Evolutionary conservation across 768 basidiomycete species (phyloP).

Genomic region (Termitomyces sp.): DNA sequence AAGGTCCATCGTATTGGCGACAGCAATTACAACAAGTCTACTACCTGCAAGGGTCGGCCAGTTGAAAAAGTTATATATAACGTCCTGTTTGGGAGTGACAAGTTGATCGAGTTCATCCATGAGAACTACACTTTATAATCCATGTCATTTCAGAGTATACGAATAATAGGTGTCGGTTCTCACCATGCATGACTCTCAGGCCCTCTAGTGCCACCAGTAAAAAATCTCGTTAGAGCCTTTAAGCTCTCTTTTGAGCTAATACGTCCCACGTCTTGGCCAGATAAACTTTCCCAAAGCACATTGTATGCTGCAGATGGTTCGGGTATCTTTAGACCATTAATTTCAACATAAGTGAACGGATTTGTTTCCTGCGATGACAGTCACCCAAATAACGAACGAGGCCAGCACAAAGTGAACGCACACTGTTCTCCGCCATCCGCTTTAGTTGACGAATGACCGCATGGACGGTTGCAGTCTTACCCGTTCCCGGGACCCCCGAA

Average conservation of each 20-base stretch:
- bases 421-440: conserved; percentile 77
- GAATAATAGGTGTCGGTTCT: conserved; percentile 15
- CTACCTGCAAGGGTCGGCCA: conserved; percentile 92
- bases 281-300: conserved; percentile 90
- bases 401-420: conserved; percentile 27
- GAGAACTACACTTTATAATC: conserved; percentile 70
- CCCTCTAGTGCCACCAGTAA: conserved; percentile 53
- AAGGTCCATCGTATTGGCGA: conserved; percentile 97
- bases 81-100: conserved; percentile 93
- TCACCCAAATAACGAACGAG: background rate
- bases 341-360: conserved; percentile 95
- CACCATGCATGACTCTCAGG: conserved; percentile 89
- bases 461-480: conserved; percentile 97
- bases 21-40: conserved; percentile 90
- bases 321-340: conserved; percentile 91
- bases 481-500: conserved; percentile 97
- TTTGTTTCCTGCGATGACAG: conserved; percentile 24
- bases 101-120: conserved; percentile 99
- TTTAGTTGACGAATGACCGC: conserved; percentile 87
- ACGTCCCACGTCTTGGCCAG: conserved; percentile 62
- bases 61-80: conserved; percentile 99
- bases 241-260: conserved; percentile 79
- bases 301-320: conserved; percentile 91
- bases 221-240: conserved; percentile 71
- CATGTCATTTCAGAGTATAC: background rate